Conservation (phyloP, 1,284 basidiomycete genomes). For the Austroboletus novae-zelandiae region DNA sequence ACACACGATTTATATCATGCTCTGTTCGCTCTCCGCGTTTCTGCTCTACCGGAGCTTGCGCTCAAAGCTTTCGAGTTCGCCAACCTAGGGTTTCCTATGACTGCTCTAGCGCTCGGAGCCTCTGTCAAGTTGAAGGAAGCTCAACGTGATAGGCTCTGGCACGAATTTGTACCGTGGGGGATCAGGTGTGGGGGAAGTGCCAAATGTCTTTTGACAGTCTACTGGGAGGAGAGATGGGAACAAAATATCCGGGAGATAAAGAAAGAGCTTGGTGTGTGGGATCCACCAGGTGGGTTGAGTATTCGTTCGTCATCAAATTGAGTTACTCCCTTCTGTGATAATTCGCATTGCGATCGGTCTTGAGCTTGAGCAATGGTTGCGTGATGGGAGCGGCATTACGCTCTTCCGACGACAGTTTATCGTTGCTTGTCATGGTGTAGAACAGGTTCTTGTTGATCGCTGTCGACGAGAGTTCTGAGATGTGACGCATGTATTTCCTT, state of each 20-base stretch:
- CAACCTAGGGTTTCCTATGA: slow-evolving; percentile 90
- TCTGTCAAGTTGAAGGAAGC: slow-evolving; percentile 49
- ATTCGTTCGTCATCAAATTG: slow-evolving; percentile 11
- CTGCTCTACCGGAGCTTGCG: slow-evolving; percentile 69
- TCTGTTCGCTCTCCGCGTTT: slow-evolving; percentile 37
- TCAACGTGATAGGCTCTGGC: slow-evolving; percentile 59
- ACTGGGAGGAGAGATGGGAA: slow-evolving; percentile 96
- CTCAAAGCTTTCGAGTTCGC: slow-evolving; percentile 95
- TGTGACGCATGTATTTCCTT: too few relatives aligned
- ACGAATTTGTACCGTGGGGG: slow-evolving; percentile 91
- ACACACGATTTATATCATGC: not conserved
- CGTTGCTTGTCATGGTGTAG: too few relatives aligned
- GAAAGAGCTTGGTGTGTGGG: slow-evolving; percentile 80
- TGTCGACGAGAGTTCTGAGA: too few relatives aligned
- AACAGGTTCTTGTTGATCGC: too few relatives aligned
- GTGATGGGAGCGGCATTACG: too few relatives aligned
- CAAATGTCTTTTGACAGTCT: slow-evolving; percentile 82
- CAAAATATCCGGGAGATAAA: slow-evolving; percentile 80
- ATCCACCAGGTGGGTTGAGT: slow-evolving; percentile 49
- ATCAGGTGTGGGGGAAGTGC: slow-evolving; percentile 75
- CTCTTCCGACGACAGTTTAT: too few relatives aligned
- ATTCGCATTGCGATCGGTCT: not conserved
- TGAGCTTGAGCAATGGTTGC: too few relatives aligned
- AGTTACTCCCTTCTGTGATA: not conserved
- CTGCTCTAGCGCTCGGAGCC: slow-evolving; percentile 60